Evolutionary conservation across 2,329 filamentous ascomycete genomes (phyloP), one percentile per base, ranked within the genome.

Genomic region (Alternaria consortialis): DNA sequence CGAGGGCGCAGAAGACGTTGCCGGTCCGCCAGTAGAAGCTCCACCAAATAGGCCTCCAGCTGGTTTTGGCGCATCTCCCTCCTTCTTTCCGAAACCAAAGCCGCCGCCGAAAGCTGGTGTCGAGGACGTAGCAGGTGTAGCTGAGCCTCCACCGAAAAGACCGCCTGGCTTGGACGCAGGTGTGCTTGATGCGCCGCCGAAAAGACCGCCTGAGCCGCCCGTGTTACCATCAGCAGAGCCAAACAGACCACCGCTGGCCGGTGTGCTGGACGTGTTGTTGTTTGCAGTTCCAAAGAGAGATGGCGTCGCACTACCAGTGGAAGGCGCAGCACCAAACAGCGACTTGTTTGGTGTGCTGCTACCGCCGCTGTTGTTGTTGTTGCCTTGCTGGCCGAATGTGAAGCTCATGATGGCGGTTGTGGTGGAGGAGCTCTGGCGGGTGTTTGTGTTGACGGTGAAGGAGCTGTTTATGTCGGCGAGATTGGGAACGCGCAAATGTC

Each of bases 371-470:
- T 59, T 65, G 56, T 52, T 62, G 58, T 23, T 36, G 34, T 15
- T 36, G 46, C 31, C 46, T 25, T 58, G 52, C 53, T 53, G 50
- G 56, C 79, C 80, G 53, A 81, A 84, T 20, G 61, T 43, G 46
- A 57, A 60, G 53, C 46, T 52, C 58, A 74, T 76, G 50, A 61
- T 65, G 60, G 65, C 46, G 64, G 57, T 63, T 40, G 62, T 48
- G n/a, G 55, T 20, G 55, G 31, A 48, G 48, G 6, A 53, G 31
- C 61, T 59, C 56, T 56, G 56, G 62, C 56, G 44, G 56, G 62
- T 57, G 44, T 48, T 42, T 53, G 62, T 72, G 69, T 66, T 72
- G 69, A 52, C 39, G 39, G 23, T 31, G 36, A 31, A 23, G 6
- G 48, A 56, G 46, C 43, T 50, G 57, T 60, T 56, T 15, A 46